Base-by-base conservation (phyloP, 495 filamentous ascomycete species). In the Hypoxylon subgilvum region DNA sequence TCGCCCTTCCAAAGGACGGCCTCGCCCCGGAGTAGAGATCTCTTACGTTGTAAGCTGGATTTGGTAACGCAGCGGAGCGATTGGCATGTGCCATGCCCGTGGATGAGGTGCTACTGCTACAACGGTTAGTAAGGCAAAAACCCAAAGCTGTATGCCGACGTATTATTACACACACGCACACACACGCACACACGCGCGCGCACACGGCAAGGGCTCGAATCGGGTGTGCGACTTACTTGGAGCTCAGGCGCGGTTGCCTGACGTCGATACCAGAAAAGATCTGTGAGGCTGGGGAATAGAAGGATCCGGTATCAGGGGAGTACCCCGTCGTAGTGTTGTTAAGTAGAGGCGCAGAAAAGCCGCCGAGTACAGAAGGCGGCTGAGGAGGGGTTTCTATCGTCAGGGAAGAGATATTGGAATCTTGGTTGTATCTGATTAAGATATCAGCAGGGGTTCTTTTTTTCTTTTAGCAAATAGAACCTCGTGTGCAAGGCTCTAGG, bases 31-130 rank as follows among this genome's bases (percentile, higher is more conserved):
- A 63, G 73, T 81, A 83, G 55, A 77, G 63, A 38, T 82, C 80
- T 70, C 80, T 76, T 40, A 75, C 63, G 61, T 62, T 79, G 51
- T 78, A 71, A 45, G 66, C 69, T 65, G 74, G 77, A 62, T 78
- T 77, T 57, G 81, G 77, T 58, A 82, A 54, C 50, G 74, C 67
- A 65, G 77, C 68, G 59, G 79, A 71, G 63, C 79, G 79, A 65
- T 73, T 75, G 71, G 75, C 74, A 72, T 80, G 78, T 76, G 79
- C 78, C 78, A 82, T 81, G 63, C 77, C 77, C 75, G 78, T 70
- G 57, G 77, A 71, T 51, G 76, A 67, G 39, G 71, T 77, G 64
- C 67, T 80, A 74, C 71, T 76, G 65, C 58, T 70, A 67, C 58
- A 61, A 58, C 56, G 67, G 74, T 78, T 68, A 79, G 76, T 67